These are phyloP conservation scores for Anisodus acutangulus DNA, from an alignment of 257 asterid genomes.

Conservation along the genomic window DNA sequence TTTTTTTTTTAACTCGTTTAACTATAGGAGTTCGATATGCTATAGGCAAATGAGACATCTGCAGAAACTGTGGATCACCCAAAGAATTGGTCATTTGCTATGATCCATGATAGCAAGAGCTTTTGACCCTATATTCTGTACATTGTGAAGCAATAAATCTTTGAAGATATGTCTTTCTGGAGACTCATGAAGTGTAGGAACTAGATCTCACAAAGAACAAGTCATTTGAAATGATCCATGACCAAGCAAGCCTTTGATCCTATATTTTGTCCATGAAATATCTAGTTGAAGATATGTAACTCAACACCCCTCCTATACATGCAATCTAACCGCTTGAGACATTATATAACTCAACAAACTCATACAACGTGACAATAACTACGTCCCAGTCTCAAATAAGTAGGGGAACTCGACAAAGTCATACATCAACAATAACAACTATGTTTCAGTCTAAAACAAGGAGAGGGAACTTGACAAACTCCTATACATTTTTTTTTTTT, in stretches of 20 bases:
- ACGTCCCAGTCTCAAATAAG: neutral
- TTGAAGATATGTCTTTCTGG: neutral
- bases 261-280: neutral
- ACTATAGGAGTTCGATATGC: neutral
- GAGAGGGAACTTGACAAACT: neutral
- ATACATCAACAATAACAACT: too few relatives aligned
- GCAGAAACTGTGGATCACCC: neutral
- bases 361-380: neutral
- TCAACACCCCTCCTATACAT: neutral
- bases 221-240: neutral
- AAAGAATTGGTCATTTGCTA: neutral
- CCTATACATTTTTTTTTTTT: neutral
- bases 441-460: too few relatives aligned
- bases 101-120: neutral
- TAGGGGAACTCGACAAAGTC: too few relatives aligned
- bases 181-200: neutral
- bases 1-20: neutral
- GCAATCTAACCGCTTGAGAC: neutral
- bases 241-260: neutral
- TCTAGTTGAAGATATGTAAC: neutral
- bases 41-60: neutral
- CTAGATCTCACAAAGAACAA: neutral
- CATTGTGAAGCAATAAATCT: neutral
- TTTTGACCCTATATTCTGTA: neutral
- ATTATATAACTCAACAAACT: neutral